These are phyloP conservation scores for Barbarea vulgaris DNA, from an alignment of 345 rosid genomes.

Conservation along the genomic window DNA sequence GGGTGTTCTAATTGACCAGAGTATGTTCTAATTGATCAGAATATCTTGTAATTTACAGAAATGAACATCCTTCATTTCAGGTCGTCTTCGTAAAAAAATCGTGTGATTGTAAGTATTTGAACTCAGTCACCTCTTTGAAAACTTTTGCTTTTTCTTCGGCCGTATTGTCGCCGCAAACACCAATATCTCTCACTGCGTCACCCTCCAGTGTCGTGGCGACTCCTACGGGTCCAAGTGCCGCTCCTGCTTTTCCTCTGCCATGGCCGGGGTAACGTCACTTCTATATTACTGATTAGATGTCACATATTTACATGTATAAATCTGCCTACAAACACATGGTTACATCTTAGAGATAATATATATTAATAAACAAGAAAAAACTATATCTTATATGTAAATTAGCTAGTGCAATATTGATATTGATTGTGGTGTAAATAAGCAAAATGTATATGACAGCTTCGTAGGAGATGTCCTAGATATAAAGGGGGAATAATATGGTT, in stretches of 20 bases:
- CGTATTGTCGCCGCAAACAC: conserved; percentile 10
- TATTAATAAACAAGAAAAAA: not conserved
- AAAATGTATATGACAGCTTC: not conserved
- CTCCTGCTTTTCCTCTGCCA: conserved; percentile 42
- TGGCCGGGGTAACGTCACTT: conserved; percentile 32
- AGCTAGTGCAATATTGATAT: not conserved
- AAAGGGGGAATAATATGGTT: not conserved
- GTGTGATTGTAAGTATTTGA: not conserved
- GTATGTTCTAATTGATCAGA: too few species aligned
- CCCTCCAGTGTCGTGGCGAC: conserved; percentile 59
- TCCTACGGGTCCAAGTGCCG: conserved; percentile 45
- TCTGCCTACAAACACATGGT: not conserved
- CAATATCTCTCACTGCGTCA: conserved; percentile 8
- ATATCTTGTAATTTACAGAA: not conserved
- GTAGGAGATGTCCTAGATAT: not conserved
- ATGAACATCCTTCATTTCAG: not conserved
- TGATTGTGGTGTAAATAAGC: not conserved
- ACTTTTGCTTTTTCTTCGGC: not conserved
- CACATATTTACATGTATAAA: not conserved
- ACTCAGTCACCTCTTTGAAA: not conserved
- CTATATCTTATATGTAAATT: too few species aligned
- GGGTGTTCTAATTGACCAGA: too few species aligned
- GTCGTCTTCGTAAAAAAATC: conserved; percentile 3
- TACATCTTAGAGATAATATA: not conserved
- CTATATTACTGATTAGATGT: not conserved